Evolutionary conservation across 2,329 filamentous ascomycete genomes (phyloP).

Genomic region (Rhynchosporium graminicola): DNA sequence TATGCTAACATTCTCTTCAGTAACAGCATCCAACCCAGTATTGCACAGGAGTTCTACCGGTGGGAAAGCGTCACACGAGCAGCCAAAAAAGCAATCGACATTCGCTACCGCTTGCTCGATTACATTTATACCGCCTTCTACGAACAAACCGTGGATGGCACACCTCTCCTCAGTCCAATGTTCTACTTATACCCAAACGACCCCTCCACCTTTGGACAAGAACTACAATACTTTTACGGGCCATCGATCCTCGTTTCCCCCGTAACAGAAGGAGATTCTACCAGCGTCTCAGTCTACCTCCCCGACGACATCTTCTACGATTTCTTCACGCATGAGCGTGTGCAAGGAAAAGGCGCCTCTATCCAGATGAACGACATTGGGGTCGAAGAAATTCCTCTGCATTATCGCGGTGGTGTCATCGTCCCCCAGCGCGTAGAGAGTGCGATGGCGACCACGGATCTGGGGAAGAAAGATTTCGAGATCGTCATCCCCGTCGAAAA

Average conservation of each 20-base stretch:
- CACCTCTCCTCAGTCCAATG: slow-evolving; percentile 67
- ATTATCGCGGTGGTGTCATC: slow-evolving; percentile 65
- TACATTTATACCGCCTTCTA: slow-evolving; percentile 76
- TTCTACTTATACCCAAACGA: slow-evolving; percentile 69
- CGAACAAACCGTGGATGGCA: slow-evolving; percentile 59
- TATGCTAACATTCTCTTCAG: too few relatives aligned
- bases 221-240: slow-evolving; percentile 55
- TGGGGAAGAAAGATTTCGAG: slow-evolving; percentile 67
- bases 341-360: slow-evolving; percentile 46
- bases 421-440: slow-evolving; percentile 58
- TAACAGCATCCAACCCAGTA: slow-evolving; percentile 50
- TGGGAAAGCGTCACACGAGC: slow-evolving; percentile 65
- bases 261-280: slow-evolving; percentile 48
- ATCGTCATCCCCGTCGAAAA: slow-evolving; percentile 66
- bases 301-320: slow-evolving; percentile 53
- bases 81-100: slow-evolving; percentile 67
- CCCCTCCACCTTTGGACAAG: slow-evolving; percentile 47
- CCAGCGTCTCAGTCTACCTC: slow-evolving; percentile 50
- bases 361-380: slow-evolving; percentile 45
- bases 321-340: slow-evolving; percentile 50
- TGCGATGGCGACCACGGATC: slow-evolving; percentile 63
- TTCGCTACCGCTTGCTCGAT: slow-evolving; percentile 75
- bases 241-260: slow-evolving; percentile 51
- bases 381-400: slow-evolving; percentile 61
- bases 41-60: slow-evolving; percentile 72